Conservation (phyloP, 2,329 filamentous ascomycete species). For the Claviceps maximensis region DNA sequence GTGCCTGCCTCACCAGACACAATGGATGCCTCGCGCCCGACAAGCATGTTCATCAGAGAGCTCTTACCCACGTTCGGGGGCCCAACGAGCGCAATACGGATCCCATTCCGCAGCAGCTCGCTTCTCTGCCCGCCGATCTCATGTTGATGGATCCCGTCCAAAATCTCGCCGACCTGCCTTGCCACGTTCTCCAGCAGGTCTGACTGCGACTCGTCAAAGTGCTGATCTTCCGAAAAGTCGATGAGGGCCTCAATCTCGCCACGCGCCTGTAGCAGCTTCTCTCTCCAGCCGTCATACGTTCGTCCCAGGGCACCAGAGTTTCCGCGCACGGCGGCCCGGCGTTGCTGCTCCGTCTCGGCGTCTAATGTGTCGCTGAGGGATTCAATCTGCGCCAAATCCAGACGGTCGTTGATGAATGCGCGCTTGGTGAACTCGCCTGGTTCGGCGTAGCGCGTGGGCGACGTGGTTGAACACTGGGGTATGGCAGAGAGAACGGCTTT, state of each 20-base stretch:
- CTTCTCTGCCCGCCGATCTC: conserved; percentile 66
- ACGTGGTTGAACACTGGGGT: conserved; percentile 30
- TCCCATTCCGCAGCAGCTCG: conserved; percentile 73
- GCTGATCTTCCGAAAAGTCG: conserved; percentile 93
- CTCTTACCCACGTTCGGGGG: conserved; percentile 94
- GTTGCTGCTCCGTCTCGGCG: conserved; percentile 83
- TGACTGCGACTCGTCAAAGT: conserved; percentile 78
- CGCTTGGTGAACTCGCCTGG: conserved; percentile 90
- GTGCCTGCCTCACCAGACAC: conserved; percentile 89
- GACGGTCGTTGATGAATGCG: conserved; percentile 74
- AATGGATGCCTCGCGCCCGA: conserved; percentile 87
- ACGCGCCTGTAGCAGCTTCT: conserved; percentile 62
- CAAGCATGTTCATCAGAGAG: conserved; percentile 78
- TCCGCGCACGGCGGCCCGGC: conserved; percentile 70
- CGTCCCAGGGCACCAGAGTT: conserved; percentile 55
- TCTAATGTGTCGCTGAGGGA: conserved; percentile 48
- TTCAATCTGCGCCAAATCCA: conserved; percentile 77
- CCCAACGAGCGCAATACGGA: conserved; percentile 74
- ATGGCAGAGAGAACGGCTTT: conserved; percentile 76
- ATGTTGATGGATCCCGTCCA: conserved; percentile 52
- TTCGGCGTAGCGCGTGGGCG: conserved; percentile 68
- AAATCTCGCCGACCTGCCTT: conserved; percentile 46
- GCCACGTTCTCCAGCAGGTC: conserved; percentile 60
- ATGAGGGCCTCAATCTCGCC: conserved; percentile 92
- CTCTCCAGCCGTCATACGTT: conserved; percentile 74